Evolutionary conservation across 805 yeast genomes (phyloP).

Genomic region (Starmera dryadoides): DNA sequence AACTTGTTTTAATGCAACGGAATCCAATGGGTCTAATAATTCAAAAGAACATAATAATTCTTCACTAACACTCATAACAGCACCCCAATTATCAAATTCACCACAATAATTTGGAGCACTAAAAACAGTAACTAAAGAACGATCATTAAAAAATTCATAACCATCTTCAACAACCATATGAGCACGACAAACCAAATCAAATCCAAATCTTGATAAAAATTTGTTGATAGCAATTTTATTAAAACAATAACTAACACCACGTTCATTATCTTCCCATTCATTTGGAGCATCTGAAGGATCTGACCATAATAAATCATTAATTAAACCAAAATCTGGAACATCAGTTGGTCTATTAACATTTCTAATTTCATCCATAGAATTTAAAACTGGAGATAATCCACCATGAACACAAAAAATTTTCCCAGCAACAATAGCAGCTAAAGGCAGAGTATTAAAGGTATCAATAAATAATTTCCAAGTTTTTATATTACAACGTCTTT

Average conservation of each 20-base stretch:
- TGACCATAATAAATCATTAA: conserved; percentile 95
- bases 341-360: conserved; percentile 99
- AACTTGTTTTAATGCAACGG: conserved; percentile 87
- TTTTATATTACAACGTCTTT: conserved; percentile 95
- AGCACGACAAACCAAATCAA: conserved; percentile 97
- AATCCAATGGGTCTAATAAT: conserved; percentile 86
- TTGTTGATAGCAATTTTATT: conserved; percentile 99
- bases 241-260: conserved; percentile 98
- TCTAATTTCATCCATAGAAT: conserved; percentile 97
- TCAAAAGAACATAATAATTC: conserved; percentile 91
- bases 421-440: conserved; percentile 96
- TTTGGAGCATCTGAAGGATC: conserved; percentile 98
- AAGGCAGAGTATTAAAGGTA: conserved; percentile 96
- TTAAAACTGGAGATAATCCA: conserved; percentile 94
- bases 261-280: conserved; percentile 98
- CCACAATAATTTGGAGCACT: conserved; percentile 91
- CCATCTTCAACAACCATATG: conserved; percentile 99
- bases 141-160: conserved; percentile 91
- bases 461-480: conserved; percentile 98
- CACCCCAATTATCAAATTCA: conserved; percentile 81
- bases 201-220: conserved; percentile 92
- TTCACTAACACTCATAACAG: conserved; percentile 94
- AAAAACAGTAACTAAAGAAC: conserved; percentile 92
- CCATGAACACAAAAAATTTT: conserved; percentile 99
- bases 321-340: conserved; percentile 94